Evolutionary conservation across 2,329 filamentous ascomycete species (phyloP).

Genomic region (Cladobotryum protrusum): DNA sequence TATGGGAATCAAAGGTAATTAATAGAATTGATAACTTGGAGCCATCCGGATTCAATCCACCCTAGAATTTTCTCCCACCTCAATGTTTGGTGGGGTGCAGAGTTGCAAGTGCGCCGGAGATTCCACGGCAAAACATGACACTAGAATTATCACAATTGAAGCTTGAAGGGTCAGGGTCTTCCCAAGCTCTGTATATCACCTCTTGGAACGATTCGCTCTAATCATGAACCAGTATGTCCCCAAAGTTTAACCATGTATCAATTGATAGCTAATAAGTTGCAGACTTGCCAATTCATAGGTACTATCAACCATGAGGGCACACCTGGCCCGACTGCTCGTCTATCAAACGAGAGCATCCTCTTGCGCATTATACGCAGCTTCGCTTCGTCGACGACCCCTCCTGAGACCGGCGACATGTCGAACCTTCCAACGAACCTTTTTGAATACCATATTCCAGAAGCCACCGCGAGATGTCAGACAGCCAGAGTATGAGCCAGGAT

Average conservation of each 20-base stretch:
- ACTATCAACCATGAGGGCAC: constrained; percentile 37
- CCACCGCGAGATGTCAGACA: constrained; percentile 54
- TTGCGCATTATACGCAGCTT: constrained; percentile 27
- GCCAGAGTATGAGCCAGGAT: constrained; percentile 61
- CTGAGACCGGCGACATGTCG: constrained; percentile 18
- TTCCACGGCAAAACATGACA: constrained; percentile 2
- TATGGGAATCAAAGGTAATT: too few species aligned
- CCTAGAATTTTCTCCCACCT: background rate
- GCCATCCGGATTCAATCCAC: too few species aligned
- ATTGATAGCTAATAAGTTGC: constrained; percentile 7
- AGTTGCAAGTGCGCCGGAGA: constrained; percentile 2
- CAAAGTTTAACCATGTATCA: background rate
- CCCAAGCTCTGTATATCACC: too few species aligned
- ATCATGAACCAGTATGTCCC: constrained; percentile 3
- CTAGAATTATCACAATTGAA: background rate
- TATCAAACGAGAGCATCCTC: constrained; percentile 28
- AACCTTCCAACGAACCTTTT: constrained; percentile 41
- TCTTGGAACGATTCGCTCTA: background rate
- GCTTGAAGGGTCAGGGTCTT: too few species aligned
- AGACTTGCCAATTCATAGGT: constrained; percentile 19
- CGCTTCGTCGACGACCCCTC: constrained; percentile 22
- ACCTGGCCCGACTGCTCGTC: constrained; percentile 35
- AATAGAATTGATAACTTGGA: too few species aligned
- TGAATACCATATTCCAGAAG: constrained; percentile 54
- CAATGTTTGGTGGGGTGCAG: background rate